Conservation (phyloP, 1,284 basidiomycete genomes). For the Taiwanofungus camphoratus region DNA sequence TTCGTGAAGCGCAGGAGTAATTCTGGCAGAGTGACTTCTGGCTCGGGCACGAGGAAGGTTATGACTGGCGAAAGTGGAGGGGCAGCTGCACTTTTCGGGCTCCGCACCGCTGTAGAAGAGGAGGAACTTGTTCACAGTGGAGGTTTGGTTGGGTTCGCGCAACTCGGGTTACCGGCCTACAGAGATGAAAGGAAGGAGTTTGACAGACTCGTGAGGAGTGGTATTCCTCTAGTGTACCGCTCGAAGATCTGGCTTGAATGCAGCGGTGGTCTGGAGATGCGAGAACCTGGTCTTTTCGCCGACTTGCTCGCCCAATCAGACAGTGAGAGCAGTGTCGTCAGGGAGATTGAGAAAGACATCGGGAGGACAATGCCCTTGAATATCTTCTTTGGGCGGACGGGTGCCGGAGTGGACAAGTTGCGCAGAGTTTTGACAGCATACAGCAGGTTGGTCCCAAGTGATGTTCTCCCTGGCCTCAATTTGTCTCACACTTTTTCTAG, state of each 20-base stretch:
- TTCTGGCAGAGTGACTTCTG: constrained; percentile 33
- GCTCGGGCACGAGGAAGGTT: constrained; percentile 22
- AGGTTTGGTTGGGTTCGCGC: constrained; percentile 83
- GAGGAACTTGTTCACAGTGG: constrained; percentile 71
- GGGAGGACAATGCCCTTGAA: constrained; percentile 93
- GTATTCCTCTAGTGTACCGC: constrained; percentile 86
- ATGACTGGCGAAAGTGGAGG: constrained; percentile 31
- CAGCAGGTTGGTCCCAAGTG: constrained; percentile 60
- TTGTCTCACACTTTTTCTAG: constrained; percentile 30
- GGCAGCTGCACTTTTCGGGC: constrained; percentile 56
- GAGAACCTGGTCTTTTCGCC: constrained; percentile 87
- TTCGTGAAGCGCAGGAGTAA: constrained; percentile 72
- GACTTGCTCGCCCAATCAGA: constrained; percentile 68
- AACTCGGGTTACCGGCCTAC: constrained; percentile 72
- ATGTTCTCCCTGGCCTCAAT: neutral
- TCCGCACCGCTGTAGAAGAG: constrained; percentile 55
- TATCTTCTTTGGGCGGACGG: constrained; percentile 94
- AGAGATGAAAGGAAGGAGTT: constrained; percentile 79
- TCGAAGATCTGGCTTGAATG: constrained; percentile 91
- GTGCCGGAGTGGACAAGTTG: constrained; percentile 89
- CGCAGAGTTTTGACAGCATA: constrained; percentile 87
- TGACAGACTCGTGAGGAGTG: constrained; percentile 71
- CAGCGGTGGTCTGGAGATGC: constrained; percentile 85
- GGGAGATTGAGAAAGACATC: constrained; percentile 95
- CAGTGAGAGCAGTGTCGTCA: constrained; percentile 53